Evolutionary conservation across 306 rosid genomes (phyloP).

Genomic region (Cicer arietinum): DNA sequence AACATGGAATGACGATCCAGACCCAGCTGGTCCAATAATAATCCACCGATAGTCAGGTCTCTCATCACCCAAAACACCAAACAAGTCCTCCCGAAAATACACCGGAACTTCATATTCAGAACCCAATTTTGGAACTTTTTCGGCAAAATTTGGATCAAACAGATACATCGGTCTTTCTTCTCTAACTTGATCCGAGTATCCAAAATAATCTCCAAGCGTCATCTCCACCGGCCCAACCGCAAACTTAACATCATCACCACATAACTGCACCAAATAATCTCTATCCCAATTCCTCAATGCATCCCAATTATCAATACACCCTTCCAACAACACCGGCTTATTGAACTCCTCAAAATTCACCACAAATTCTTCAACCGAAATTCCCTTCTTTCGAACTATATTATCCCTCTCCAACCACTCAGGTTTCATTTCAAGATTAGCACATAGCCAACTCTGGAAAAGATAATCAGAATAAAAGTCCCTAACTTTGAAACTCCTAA

Average conservation of each 20-base stretch:
- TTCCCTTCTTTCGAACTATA: slow-evolving; percentile 66
- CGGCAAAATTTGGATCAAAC: slow-evolving; percentile 88
- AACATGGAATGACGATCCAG: slow-evolving; percentile 92
- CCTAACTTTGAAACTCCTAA: slow-evolving; percentile 64
- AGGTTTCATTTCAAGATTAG: slow-evolving; percentile 89
- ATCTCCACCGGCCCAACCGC: slow-evolving; percentile 81
- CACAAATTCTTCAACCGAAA: slow-evolving; percentile 85
- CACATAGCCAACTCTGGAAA: slow-evolving; percentile 98
- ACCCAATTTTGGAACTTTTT: slow-evolving; percentile 77
- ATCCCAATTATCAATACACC: slow-evolving; percentile 85
- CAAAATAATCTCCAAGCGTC: slow-evolving; percentile 79
- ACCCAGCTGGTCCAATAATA: slow-evolving; percentile 87
- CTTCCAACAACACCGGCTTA: slow-evolving; percentile 85
- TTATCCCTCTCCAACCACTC: slow-evolving; percentile 92
- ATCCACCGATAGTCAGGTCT: slow-evolving; percentile 93
- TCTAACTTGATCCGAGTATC: slow-evolving; percentile 72
- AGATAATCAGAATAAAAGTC: slow-evolving; percentile 93
- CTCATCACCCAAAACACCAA: slow-evolving; percentile 72
- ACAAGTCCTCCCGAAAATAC: slow-evolving; percentile 85
- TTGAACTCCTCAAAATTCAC: slow-evolving; percentile 73
- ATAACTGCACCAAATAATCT: slow-evolving; percentile 68
- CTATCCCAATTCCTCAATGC: slow-evolving; percentile 83
- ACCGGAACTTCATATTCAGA: slow-evolving; percentile 72
- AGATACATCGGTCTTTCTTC: slow-evolving; percentile 91
- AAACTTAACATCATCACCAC: slow-evolving; percentile 78